phyloP scores from a whole-genome alignment of 164 flowering plant genomes.

The Nymphaea thermarum region DNA sequence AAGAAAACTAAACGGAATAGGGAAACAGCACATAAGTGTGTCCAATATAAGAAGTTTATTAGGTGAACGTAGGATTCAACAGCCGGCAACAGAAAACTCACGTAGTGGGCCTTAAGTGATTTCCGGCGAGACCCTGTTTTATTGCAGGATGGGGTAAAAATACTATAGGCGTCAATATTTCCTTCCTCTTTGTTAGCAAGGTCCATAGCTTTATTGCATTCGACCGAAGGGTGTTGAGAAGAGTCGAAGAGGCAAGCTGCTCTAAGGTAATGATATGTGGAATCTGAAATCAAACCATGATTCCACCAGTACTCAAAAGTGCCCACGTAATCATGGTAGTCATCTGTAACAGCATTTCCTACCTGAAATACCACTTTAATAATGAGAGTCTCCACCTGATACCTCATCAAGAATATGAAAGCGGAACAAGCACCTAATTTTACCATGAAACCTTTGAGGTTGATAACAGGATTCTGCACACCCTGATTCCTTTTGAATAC shows the following conservation, averaged over 20 bases:
- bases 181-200: slow-evolving; percentile 59
- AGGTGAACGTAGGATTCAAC: background rate
- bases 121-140: slow-evolving; percentile 34
- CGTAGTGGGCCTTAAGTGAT: slow-evolving; percentile 66
- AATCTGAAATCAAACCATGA: slow-evolving; percentile 88
- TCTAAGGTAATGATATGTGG: slow-evolving; percentile 48
- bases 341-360: slow-evolving; percentile 96
- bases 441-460: slow-evolving; percentile 92
- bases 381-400: background rate
- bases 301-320: slow-evolving; percentile 99
- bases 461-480: slow-evolving; percentile 46
- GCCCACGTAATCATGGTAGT: slow-evolving; percentile 78
- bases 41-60: no score
- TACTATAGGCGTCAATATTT: slow-evolving; percentile 88
- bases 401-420: background rate
- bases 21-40: background rate
- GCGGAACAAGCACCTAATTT: background rate
- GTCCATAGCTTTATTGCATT: slow-evolving; percentile 48
- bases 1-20: background rate
- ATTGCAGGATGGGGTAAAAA: slow-evolving; percentile 72
- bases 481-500: slow-evolving; percentile 62
- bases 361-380: slow-evolving; percentile 34
- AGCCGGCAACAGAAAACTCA: slow-evolving; percentile 24
- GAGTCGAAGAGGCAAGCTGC: slow-evolving; percentile 43
- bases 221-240: slow-evolving; percentile 59